These are phyloP conservation scores for Xeromyces bisporus DNA, from an alignment of 495 filamentous ascomycete species.

Conservation along the genomic window DNA sequence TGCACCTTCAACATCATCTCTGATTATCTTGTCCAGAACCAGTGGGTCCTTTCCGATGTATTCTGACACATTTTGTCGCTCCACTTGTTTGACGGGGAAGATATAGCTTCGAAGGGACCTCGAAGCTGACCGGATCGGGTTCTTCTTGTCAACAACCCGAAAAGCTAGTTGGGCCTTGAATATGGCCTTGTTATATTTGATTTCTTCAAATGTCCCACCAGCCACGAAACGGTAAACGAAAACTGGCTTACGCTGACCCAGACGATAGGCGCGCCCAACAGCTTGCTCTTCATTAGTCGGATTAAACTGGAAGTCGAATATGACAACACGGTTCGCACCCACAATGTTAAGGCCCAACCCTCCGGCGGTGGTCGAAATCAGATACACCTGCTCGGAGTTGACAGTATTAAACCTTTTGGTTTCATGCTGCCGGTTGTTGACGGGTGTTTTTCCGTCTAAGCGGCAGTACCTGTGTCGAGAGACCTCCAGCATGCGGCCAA, in stretches of 20 bases:
- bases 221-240: conserved; percentile 75
- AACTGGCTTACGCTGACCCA: conserved; percentile 70
- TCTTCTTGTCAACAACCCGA: conserved; percentile 72
- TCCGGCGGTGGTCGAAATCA: conserved; percentile 73
- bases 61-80: conserved; percentile 32
- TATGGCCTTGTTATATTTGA: conserved; percentile 48
- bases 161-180: conserved; percentile 69
- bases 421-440: conserved; percentile 36
- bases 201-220: conserved; percentile 65
- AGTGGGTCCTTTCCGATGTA: conserved; percentile 44
- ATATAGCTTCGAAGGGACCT: conserved; percentile 37
- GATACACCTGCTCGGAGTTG: conserved; percentile 34
- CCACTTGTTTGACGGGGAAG: conserved; percentile 33
- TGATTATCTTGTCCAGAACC: conserved; percentile 54
- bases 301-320: conserved; percentile 73
- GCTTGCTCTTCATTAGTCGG: conserved; percentile 77
- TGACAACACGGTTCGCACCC: conserved; percentile 74
- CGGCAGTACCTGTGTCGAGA: conserved; percentile 29
- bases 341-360: conserved; percentile 69
- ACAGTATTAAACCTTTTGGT: conserved; percentile 49
- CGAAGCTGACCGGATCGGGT: conserved; percentile 38
- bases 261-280: conserved; percentile 69
- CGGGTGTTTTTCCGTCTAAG: conserved; percentile 46
- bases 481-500: conserved; percentile 36
- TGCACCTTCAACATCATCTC: conserved; percentile 7